phyloP scores from a whole-genome alignment of 1,284 basidiomycete genomes.

The Irpex sp. region DNA sequence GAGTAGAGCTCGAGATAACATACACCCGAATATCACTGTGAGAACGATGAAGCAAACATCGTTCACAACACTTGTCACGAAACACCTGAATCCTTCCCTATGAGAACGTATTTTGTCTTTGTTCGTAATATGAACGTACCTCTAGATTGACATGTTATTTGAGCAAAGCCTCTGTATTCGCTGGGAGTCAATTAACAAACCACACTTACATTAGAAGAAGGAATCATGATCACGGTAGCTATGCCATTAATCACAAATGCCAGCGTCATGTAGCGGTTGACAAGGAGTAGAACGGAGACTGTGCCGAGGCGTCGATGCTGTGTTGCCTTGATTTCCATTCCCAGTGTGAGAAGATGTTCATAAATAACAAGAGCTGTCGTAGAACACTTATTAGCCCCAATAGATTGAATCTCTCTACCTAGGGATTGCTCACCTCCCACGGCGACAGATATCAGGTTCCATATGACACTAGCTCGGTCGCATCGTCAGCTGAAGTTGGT shows the following conservation, averaged over 20 bases:
- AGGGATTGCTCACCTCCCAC: not conserved
- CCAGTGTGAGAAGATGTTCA: not conserved
- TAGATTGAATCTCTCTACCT: not conserved
- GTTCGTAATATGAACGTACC: too few relatives aligned
- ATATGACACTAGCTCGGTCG: too few relatives aligned
- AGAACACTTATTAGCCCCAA: not conserved
- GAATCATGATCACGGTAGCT: not conserved
- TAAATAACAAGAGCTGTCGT: not conserved
- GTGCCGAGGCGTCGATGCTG: not conserved
- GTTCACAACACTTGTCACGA: not conserved
- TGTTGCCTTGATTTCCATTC: not conserved
- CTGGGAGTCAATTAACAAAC: too few relatives aligned
- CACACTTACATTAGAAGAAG: not conserved
- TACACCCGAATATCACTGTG: not conserved
- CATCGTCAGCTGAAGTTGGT: too few relatives aligned
- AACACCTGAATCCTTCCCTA: not conserved
- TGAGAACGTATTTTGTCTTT: too few relatives aligned
- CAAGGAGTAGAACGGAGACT: not conserved
- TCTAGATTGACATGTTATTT: too few relatives aligned
- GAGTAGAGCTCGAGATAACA: not conserved
- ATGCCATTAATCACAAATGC: not conserved
- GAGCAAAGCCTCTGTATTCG: too few relatives aligned
- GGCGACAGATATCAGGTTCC: too few relatives aligned
- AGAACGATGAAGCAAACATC: not conserved
- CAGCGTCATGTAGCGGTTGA: not conserved